Conservation (phyloP, 2,329 filamentous ascomycete species). For the Nigrospora sphaerica region DNA sequence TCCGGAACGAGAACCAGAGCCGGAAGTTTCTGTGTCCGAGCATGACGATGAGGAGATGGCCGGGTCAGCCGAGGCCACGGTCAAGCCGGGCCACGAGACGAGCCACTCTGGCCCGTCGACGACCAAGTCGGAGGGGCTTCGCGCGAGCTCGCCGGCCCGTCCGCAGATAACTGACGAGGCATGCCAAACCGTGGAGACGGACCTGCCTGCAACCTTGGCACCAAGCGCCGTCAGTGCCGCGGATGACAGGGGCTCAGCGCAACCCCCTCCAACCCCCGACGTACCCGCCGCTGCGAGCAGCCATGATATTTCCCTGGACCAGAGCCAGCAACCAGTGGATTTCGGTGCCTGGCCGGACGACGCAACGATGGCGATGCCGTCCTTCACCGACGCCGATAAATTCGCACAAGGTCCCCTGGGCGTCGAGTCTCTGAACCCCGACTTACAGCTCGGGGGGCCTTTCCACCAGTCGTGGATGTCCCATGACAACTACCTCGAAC, state of each 20-base stretch:
- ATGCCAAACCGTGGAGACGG: slow-evolving; percentile 30
- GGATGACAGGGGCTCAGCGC: neutral
- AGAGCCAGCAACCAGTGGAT: slow-evolving; percentile 1
- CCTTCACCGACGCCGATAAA: too few relatives aligned
- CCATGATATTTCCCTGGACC: neutral
- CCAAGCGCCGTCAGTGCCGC: neutral
- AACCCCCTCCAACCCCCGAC: neutral
- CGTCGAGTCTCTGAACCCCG: too few relatives aligned
- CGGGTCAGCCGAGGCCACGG: slow-evolving; percentile 3
- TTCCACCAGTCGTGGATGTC: too few relatives aligned
- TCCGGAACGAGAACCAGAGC: slow-evolving; percentile 44
- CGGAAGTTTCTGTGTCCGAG: slow-evolving; percentile 11
- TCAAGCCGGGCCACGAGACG: neutral
- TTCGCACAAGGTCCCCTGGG: too few relatives aligned
- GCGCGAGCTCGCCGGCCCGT: slow-evolving; percentile 8
- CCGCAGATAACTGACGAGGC: slow-evolving; percentile 28
- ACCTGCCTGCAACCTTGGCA: slow-evolving; percentile 8
- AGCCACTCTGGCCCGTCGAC: too few relatives aligned
- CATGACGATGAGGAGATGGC: slow-evolving; percentile 9
- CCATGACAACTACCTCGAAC: too few relatives aligned
- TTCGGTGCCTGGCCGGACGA: neutral
- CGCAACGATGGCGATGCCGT: neutral
- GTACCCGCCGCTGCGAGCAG: neutral
- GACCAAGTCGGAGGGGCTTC: neutral
- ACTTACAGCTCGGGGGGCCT: too few relatives aligned